phyloP scores from a whole-genome alignment of 2,329 filamentous ascomycete genomes.

The Apiospora marii region DNA sequence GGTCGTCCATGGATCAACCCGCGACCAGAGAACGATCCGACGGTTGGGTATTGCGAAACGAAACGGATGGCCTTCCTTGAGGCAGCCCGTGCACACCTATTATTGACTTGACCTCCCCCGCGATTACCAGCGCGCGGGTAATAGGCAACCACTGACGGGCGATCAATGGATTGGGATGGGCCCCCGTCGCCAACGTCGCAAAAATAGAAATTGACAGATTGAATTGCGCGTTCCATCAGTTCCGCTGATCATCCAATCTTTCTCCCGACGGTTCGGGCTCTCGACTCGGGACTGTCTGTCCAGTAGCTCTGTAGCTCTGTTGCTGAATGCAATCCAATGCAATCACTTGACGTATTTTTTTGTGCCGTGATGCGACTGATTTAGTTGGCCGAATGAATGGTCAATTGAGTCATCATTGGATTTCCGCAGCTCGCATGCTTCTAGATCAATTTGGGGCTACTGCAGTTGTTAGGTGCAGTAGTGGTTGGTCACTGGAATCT shows the following conservation, averaged over 20 bases:
- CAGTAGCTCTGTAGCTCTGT: not conserved
- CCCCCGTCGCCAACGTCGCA: not conserved
- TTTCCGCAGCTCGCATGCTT: not conserved
- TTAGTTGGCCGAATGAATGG: not conserved
- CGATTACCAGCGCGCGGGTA: slow-evolving; percentile 5
- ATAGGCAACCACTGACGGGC: not conserved
- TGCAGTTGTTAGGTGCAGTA: slow-evolving; percentile 13
- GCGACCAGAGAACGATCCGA: not conserved
- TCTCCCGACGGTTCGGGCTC: not conserved
- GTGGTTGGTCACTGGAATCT: not conserved
- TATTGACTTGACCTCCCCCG: not conserved
- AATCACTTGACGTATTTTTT: not conserved
- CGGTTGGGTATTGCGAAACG: slow-evolving; percentile 2
- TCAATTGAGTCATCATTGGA: slow-evolving; percentile 9
- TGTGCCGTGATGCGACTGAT: not conserved
- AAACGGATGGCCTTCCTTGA: not conserved
- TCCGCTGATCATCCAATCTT: slow-evolving; percentile 5
- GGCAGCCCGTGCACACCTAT: slow-evolving; percentile 9
- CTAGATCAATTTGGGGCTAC: slow-evolving; percentile 8
- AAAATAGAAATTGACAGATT: slow-evolving; percentile 2
- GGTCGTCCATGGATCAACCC: not conserved
- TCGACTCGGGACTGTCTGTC: not conserved
- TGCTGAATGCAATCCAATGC: not conserved
- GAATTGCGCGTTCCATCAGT: slow-evolving; percentile 1
- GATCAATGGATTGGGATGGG: not conserved